Evolutionary conservation across 371 early-diverging fungal species (phyloP).

Genomic region (Mucor sp.): DNA sequence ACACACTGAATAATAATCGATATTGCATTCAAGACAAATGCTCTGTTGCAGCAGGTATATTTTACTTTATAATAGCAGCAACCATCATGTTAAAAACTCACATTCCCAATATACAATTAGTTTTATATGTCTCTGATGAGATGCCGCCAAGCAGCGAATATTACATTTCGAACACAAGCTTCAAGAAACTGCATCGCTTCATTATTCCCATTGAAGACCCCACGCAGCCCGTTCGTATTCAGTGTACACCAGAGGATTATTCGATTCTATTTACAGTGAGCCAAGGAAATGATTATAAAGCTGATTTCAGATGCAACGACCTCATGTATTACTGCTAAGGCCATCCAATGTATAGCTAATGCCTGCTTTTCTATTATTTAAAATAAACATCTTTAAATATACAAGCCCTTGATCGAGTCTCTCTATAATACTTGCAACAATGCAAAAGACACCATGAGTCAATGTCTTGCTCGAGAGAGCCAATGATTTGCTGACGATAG

Average conservation of each 20-base stretch:
- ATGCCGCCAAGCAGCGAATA: not conserved
- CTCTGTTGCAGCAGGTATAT: not conserved
- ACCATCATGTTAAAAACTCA: not conserved
- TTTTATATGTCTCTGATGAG: not conserved
- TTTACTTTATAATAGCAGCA: not conserved
- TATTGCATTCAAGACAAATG: not conserved
- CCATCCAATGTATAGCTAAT: no score
- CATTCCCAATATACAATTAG: not conserved
- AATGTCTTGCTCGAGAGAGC: no score
- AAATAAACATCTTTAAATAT: no score
- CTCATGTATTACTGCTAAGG: not conserved
- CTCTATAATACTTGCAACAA: no score
- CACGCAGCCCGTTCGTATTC: not conserved
- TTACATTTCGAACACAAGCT: not conserved
- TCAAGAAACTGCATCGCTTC: not conserved
- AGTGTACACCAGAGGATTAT: not conserved
- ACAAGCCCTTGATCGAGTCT: no score
- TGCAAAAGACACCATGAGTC: no score
- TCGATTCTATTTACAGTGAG: not conserved
- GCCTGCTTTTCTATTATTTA: no score
- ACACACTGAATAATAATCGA: not conserved
- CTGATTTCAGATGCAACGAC: not conserved
- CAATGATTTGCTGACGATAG: not conserved
- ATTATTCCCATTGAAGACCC: not conserved
- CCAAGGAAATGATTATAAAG: not conserved